These are phyloP conservation scores for Cyclotella cryptica DNA, from an alignment of 108 stramenopile genomes.

Conservation along the genomic window DNA sequence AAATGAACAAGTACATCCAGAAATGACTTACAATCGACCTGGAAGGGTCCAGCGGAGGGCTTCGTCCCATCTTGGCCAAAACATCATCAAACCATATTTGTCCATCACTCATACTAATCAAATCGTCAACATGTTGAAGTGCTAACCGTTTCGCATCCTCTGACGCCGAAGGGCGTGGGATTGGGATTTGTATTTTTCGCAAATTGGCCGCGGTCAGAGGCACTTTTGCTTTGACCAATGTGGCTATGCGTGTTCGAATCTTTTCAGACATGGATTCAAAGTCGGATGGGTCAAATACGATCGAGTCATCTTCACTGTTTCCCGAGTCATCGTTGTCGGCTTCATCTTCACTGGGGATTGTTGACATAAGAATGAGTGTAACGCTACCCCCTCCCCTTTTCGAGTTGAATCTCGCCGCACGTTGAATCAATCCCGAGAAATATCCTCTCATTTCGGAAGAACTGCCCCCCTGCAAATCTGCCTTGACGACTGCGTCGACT, in stretches of 20 bases:
- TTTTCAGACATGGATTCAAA: constrained; percentile 73
- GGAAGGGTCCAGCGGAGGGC: constrained; percentile 84
- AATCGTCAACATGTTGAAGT: constrained; percentile 88
- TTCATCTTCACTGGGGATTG: constrained; percentile 55
- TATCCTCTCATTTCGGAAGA: constrained; percentile 89
- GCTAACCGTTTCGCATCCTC: constrained; percentile 76
- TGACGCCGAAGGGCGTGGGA: constrained; percentile 60
- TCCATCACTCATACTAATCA: constrained; percentile 93
- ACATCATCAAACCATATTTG: constrained; percentile 83
- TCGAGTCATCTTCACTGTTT: constrained; percentile 29
- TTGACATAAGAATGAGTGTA: constrained; percentile 73
- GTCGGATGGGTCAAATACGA: constrained; percentile 65
- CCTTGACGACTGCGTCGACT: constrained; percentile 81
- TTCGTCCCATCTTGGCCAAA: constrained; percentile 57
- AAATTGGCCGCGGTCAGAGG: constrained; percentile 83
- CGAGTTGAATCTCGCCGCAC: constrained; percentile 84
- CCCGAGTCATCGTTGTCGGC: constrained; percentile 28
- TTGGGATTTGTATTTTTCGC: constrained; percentile 83
- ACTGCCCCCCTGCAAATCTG: constrained; percentile 81
- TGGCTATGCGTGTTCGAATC: constrained; percentile 66
- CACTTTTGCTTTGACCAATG: constrained; percentile 74
- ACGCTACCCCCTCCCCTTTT: constrained; percentile 83
- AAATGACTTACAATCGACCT: constrained; percentile 57
- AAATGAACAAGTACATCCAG: neutral
- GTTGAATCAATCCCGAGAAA: constrained; percentile 85